These are phyloP conservation scores for Plicaturopsis crispa DNA, from an alignment of 768 basidiomycete genomes.

Conservation along the genomic window DNA sequence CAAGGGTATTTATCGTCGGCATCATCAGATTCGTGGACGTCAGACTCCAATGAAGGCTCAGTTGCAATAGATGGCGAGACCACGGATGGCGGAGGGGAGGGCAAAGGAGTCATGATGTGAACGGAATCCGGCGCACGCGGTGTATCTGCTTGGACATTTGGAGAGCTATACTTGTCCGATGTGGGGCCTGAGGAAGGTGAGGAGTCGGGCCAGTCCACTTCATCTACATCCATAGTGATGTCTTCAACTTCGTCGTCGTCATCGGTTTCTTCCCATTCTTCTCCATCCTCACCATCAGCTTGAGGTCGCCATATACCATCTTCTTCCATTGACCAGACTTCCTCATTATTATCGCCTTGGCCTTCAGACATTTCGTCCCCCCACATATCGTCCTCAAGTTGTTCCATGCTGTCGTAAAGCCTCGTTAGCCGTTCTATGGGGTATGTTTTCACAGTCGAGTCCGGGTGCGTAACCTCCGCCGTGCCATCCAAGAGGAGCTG, in stretches of 20 bases:
- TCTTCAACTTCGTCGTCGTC: conserved; percentile 18
- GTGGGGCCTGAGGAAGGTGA: not conserved
- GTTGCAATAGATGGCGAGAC: not conserved
- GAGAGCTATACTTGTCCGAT: not conserved
- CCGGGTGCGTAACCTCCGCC: conserved; percentile 66
- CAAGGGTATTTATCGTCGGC: conserved; percentile 41
- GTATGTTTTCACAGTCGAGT: conserved; percentile 38
- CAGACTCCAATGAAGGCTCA: conserved; percentile 11
- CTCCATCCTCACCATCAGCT: conserved; percentile 18
- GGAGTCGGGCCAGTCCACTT: conserved; percentile 3
- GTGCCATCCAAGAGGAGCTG: conserved; percentile 73
- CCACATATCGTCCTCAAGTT: conserved; percentile 66
- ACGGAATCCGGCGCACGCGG: not conserved
- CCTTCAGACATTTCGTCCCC: conserved; percentile 36
- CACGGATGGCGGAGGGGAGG: not conserved
- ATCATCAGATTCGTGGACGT: conserved; percentile 18
- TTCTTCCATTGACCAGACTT: conserved; percentile 27
- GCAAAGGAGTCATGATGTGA: not conserved
- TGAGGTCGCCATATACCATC: conserved; percentile 8
- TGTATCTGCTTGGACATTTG: too few species aligned
- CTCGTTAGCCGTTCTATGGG: conserved; percentile 65
- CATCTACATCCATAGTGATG: conserved; percentile 8
- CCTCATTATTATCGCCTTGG: conserved; percentile 28
- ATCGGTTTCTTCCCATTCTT: conserved; percentile 33
- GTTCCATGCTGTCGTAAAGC: conserved; percentile 77